Evolutionary conservation across 2,329 filamentous ascomycete genomes (phyloP).

Genomic region (Fusarium lyarnte): DNA sequence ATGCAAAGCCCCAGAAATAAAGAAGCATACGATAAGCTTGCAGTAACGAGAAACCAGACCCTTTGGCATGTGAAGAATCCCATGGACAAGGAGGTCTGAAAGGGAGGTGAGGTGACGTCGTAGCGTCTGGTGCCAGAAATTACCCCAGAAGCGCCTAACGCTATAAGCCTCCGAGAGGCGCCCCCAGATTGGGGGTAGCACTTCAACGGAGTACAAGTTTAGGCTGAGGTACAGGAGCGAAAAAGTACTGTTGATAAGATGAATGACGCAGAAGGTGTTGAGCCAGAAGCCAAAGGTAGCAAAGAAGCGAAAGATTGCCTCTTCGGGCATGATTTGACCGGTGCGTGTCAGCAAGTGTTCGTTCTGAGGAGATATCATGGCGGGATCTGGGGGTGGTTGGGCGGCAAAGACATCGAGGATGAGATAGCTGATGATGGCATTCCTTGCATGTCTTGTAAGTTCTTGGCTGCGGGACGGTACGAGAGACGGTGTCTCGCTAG

Average conservation of each 20-base stretch:
- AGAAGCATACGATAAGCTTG: constrained; percentile 29
- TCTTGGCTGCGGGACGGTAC: constrained; percentile 13
- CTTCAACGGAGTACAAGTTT: constrained; percentile 17
- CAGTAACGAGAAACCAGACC: constrained; percentile 20
- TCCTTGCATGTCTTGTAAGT: constrained; percentile 12
- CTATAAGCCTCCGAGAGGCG: constrained; percentile 25
- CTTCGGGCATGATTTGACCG: neutral
- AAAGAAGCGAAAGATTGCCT: constrained; percentile 26
- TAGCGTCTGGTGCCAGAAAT: constrained; percentile 32
- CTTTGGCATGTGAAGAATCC: constrained; percentile 3
- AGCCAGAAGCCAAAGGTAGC: constrained; percentile 28
- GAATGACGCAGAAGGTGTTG: constrained; percentile 33
- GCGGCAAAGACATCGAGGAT: constrained; percentile 24
- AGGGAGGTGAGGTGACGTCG: constrained; percentile 28
- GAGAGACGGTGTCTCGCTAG: neutral
- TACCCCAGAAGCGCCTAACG: constrained; percentile 33
- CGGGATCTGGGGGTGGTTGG: constrained; percentile 16
- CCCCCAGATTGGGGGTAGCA: constrained; percentile 30
- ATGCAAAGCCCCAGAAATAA: constrained; percentile 30
- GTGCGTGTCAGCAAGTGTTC: constrained; percentile 18
- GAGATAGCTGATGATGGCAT: constrained; percentile 11
- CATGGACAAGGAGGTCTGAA: constrained; percentile 17
- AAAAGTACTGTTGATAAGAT: constrained; percentile 29
- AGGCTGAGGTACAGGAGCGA: constrained; percentile 4
- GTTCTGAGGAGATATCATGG: constrained; percentile 15